Conservation (phyloP, 1,284 basidiomycete genomes). For the Cutaneotrichosporon sp. region DNA sequence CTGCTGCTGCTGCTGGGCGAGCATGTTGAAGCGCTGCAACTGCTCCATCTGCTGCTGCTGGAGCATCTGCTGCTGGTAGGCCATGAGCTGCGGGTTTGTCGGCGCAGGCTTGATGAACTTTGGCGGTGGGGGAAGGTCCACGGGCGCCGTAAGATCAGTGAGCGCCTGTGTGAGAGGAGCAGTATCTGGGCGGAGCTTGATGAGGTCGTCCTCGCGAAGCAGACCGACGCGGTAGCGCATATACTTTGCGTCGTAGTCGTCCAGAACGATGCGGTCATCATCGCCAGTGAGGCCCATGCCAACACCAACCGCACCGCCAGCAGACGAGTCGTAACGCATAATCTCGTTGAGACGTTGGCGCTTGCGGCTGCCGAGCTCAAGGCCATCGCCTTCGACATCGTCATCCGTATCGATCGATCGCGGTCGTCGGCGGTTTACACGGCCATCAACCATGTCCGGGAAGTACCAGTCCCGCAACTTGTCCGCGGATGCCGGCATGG, state of each 20-base stretch:
- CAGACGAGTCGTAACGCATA: conserved; percentile 42
- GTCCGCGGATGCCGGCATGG: conserved; percentile 23
- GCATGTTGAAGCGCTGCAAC: conserved; percentile 36
- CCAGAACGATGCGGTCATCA: conserved; percentile 45
- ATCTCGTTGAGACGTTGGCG: conserved; percentile 38
- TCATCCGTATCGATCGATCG: conserved; percentile 36
- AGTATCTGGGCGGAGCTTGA: conserved; percentile 37
- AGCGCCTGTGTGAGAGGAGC: conserved; percentile 29
- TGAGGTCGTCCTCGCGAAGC: conserved; percentile 39
- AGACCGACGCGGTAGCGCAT: conserved; percentile 40
- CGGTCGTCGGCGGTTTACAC: conserved; percentile 20
- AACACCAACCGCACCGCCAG: conserved; percentile 42
- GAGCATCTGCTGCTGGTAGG: conserved; percentile 27
- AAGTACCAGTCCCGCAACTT: conserved; percentile 32
- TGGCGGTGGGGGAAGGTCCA: conserved; percentile 41
- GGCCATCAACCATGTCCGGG: conserved; percentile 23
- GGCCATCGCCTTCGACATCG: conserved; percentile 12
- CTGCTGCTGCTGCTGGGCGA: conserved; percentile 36
- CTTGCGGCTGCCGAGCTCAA: conserved; percentile 14
- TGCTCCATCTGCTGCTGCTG: conserved; percentile 43
- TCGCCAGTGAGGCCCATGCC: conserved; percentile 46
- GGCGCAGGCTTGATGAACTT: conserved; percentile 41
- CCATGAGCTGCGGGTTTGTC: conserved; percentile 28
- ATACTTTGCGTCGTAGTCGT: conserved; percentile 48
- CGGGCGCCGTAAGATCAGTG: conserved; percentile 29